Base-by-base conservation (phyloP, 257 asterid species). In the Jacaranda mimosifolia region DNA sequence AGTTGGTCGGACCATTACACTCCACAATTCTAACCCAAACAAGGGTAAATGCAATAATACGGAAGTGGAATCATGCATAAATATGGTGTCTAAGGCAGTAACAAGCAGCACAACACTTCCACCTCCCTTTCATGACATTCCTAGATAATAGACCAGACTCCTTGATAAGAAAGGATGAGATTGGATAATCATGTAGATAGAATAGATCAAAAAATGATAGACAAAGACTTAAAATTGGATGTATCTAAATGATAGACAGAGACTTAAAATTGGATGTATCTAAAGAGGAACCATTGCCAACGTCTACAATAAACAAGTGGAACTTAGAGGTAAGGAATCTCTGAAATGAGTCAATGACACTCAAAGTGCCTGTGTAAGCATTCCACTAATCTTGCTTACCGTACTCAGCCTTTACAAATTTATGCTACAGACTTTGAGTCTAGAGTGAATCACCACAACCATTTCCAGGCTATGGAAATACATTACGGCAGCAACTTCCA, bases 151-250 rank as follows among this genome's bases (percentile, higher is more conserved):
- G 52, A 68, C 21, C 48, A 4, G n/a, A 14, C 15, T 19, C 26
- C 40, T 43, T 62, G 52, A 68, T 36, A 59, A 72, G 69, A 55
- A 59, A 59, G 49, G 48, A 65, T 53, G 13, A 40, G 68, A 79
- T 21, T 1, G 48, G 26, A 26, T 5, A 59, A 18, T 26, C 32
- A 1, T 26, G 32, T 26, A 26, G 32, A 26, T 26, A 26, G 32
- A 26, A 26, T 26, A 26, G 32, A 26, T 26, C 32, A 26, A 26
- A 26, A 26, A 26, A 26, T 0, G 32, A 26, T 26, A 26, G 32
- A 26, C 32, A 26, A 26, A 26, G 32, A 26, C 32, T 26, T 26
- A 26, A 26, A 26, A 26, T 26, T 26, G 32, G 32, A 26, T 26
- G 32, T 26, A 73, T n/a, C 57, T 0, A 7, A 18, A 15, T 0